Conservation (phyloP, 257 asterid genomes). For the Solanum bulbocastanum region DNA sequence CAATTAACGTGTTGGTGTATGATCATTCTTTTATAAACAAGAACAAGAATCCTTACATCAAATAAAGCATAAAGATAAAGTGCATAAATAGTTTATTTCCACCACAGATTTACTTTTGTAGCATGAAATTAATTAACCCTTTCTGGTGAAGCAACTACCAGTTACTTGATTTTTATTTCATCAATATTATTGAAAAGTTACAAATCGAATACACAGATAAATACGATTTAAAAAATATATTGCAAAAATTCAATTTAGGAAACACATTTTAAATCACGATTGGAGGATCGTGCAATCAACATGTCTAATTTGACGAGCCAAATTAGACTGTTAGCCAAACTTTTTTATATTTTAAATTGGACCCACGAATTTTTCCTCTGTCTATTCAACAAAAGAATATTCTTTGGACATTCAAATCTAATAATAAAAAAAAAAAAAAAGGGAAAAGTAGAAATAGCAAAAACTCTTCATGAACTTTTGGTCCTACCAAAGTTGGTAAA, state of each 20-base stretch:
- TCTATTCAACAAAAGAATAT: background rate
- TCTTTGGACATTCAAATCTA: background rate
- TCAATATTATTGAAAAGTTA: background rate
- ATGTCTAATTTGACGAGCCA: background rate
- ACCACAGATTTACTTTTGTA: background rate
- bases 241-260: no score
- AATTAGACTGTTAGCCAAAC: background rate
- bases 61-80: background rate
- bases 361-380: no score
- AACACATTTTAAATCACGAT: background rate
- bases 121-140: background rate
- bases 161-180: background rate
- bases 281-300: fast-evolving
- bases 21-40: no score
- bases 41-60: background rate
- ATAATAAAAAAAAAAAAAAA: background rate
- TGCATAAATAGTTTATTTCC: background rate
- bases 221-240: no score
- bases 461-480: background rate
- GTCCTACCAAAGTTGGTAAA: background rate
- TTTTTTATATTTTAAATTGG: background rate
- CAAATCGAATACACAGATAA: no score
- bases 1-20: no score
- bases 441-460: background rate
- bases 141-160: background rate